These are phyloP conservation scores for Gossypium mustelinum DNA, from an alignment of 345 rosid genomes.

Conservation along the genomic window DNA sequence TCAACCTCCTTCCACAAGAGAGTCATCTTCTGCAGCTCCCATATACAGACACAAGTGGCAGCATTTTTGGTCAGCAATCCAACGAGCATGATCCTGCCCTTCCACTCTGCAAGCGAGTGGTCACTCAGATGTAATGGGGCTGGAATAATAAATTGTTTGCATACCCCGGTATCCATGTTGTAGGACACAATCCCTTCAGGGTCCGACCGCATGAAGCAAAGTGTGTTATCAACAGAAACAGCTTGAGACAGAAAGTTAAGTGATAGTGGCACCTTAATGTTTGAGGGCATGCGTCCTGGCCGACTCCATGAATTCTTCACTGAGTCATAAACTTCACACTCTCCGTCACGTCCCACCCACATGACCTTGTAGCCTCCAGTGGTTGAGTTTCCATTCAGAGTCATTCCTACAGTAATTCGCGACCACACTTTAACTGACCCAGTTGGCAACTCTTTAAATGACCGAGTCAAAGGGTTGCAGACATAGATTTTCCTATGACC, in stretches of 20 bases:
- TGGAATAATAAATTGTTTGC: slow-evolving; percentile 78
- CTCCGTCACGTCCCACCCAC: slow-evolving; percentile 93
- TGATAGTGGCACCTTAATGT: slow-evolving; percentile 67
- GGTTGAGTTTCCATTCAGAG: slow-evolving; percentile 48
- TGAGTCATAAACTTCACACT: slow-evolving; percentile 83
- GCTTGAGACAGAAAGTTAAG: slow-evolving; percentile 89
- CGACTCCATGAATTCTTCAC: slow-evolving; percentile 61
- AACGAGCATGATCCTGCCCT: slow-evolving; percentile 76
- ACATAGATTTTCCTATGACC: slow-evolving; percentile 82
- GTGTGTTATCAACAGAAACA: slow-evolving; percentile 49
- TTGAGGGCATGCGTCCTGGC: slow-evolving; percentile 66
- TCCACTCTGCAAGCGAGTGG: slow-evolving; percentile 77
- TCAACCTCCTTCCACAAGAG: slow-evolving; percentile 99
- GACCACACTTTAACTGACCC: slow-evolving; percentile 90
- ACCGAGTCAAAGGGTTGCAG: slow-evolving; percentile 81
- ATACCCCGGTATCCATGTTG: slow-evolving; percentile 59
- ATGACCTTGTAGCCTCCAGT: slow-evolving; percentile 66
- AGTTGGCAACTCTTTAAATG: slow-evolving; percentile 79
- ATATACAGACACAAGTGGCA: slow-evolving; percentile 93
- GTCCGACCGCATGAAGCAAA: slow-evolving; percentile 86
- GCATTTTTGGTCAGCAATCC: slow-evolving; percentile 92
- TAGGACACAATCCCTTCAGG: slow-evolving; percentile 91
- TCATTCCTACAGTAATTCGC: slow-evolving; percentile 91
- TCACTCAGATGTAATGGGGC: slow-evolving; percentile 72
- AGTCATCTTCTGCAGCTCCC: slow-evolving; percentile 99